Conservation (phyloP, 2,329 filamentous ascomycete genomes). For the Nothophaeocryptopus gaeumannii region DNA sequence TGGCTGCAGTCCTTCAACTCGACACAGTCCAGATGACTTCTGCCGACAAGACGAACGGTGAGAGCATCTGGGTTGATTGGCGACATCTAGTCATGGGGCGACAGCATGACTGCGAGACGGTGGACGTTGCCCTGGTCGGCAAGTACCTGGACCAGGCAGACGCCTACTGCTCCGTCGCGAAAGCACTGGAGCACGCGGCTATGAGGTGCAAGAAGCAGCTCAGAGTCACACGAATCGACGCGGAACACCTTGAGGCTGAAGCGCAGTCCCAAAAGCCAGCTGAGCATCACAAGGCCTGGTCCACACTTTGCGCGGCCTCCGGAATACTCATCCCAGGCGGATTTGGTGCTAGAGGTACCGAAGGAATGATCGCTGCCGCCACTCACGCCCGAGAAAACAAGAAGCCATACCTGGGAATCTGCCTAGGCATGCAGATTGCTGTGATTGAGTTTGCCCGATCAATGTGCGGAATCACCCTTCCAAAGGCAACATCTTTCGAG, state of each 20-base stretch:
- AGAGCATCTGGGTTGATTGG: constrained; percentile 76
- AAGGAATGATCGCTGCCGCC: constrained; percentile 87
- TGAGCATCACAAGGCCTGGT: constrained; percentile 77
- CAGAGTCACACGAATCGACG: constrained; percentile 79
- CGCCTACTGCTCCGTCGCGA: constrained; percentile 78
- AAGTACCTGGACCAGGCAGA: constrained; percentile 87
- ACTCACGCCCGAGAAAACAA: constrained; percentile 81
- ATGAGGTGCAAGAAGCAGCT: constrained; percentile 82
- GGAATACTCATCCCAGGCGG: constrained; percentile 71
- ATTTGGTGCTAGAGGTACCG: constrained; percentile 76
- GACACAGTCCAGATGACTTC: constrained; percentile 51
- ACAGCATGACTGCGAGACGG: constrained; percentile 63
- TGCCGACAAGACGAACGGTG: constrained; percentile 60
- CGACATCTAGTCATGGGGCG: constrained; percentile 65
- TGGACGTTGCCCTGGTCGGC: constrained; percentile 83
- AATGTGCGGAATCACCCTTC: constrained; percentile 59
- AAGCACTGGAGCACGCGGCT: constrained; percentile 84
- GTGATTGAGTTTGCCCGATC: constrained; percentile 85
- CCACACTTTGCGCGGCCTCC: constrained; percentile 67
- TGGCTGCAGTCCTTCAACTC: constrained; percentile 65
- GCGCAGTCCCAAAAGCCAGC: constrained; percentile 62
- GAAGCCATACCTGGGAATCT: constrained; percentile 82
- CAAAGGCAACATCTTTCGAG: constrained; percentile 56
- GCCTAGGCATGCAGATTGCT: constrained; percentile 87
- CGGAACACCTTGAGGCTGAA: constrained; percentile 73